phyloP scores from a whole-genome alignment of 2,329 filamentous ascomycete genomes.

The Arthrobotrys conoides region DNA sequence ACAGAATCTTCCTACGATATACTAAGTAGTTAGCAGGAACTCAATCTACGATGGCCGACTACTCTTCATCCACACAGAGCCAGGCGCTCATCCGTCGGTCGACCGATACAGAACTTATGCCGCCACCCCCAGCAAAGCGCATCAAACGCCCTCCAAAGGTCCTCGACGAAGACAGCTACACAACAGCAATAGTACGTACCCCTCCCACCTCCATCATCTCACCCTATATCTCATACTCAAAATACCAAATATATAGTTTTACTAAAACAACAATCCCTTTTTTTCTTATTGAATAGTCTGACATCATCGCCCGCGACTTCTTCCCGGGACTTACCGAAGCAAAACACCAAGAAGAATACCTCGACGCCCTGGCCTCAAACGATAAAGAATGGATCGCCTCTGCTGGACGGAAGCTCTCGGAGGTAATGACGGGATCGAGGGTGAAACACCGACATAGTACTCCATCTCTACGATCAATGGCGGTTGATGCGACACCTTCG shows the following conservation, averaged over 20 bases:
- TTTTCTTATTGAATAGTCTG: slow-evolving; percentile 70
- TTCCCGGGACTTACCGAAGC: slow-evolving; percentile 91
- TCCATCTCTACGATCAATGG: slow-evolving; percentile 53
- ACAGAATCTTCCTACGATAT: neutral
- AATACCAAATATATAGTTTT: too few species aligned
- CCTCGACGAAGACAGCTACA: slow-evolving; percentile 94
- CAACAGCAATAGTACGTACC: slow-evolving; percentile 75
- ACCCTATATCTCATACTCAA: neutral
- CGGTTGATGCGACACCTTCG: slow-evolving; percentile 73
- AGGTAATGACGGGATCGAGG: slow-evolving; percentile 85
- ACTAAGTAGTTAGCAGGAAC: too few species aligned
- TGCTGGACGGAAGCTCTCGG: slow-evolving; percentile 78
- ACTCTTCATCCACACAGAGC: slow-evolving; percentile 44
- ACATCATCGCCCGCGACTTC: slow-evolving; percentile 96
- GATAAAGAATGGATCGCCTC: slow-evolving; percentile 88
- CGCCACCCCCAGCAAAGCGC: slow-evolving; percentile 82
- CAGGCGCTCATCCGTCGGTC: slow-evolving; percentile 77
- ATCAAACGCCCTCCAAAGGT: slow-evolving; percentile 91
- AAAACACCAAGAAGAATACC: slow-evolving; percentile 89
- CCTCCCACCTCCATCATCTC: neutral
- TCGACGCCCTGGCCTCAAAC: slow-evolving; percentile 89
- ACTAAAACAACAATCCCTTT: too few species aligned
- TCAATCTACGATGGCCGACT: slow-evolving; percentile 49
- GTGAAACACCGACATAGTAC: slow-evolving; percentile 66
- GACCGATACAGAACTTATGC: slow-evolving; percentile 81